These are phyloP conservation scores for Draba incana DNA, from an alignment of 345 rosid genomes.

Conservation along the genomic window DNA sequence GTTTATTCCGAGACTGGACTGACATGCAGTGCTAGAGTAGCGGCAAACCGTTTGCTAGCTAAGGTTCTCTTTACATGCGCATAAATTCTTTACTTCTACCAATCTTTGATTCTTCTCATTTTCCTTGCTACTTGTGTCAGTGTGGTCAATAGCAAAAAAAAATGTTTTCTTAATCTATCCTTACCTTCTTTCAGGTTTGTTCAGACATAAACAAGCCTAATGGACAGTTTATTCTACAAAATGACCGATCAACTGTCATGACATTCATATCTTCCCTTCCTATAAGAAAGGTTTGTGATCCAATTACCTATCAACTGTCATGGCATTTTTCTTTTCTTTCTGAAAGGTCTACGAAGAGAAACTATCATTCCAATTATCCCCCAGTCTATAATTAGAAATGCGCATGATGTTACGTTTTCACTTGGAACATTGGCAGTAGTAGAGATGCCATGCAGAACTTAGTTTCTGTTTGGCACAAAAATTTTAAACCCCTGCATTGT, in stretches of 20 bases:
- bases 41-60: constrained; percentile 88
- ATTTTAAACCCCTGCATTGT: neutral
- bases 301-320: no score
- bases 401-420: neutral
- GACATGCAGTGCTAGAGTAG: constrained; percentile 98
- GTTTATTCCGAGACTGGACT: constrained; percentile 79
- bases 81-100: neutral
- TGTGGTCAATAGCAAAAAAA: constrained; percentile 6
- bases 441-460: constrained; percentile 8
- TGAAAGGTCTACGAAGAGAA: neutral
- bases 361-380: constrained; percentile 11
- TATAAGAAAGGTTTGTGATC: constrained; percentile 68
- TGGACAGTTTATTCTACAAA: constrained; percentile 89
- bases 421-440: constrained; percentile 4
- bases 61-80: constrained; percentile 53
- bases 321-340: neutral
- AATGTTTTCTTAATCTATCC: neutral
- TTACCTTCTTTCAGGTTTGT: constrained; percentile 63
- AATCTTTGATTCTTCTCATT: neutral
- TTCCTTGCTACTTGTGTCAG: constrained; percentile 1
- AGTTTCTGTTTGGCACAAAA: constrained; percentile 6
- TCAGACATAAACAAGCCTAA: constrained; percentile 98
- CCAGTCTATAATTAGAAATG: constrained; percentile 19
- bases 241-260: constrained; percentile 69
- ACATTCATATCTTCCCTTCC: constrained; percentile 90